Conservation (phyloP, 148 eudicot genomes). For the Bassia scoparia region DNA sequence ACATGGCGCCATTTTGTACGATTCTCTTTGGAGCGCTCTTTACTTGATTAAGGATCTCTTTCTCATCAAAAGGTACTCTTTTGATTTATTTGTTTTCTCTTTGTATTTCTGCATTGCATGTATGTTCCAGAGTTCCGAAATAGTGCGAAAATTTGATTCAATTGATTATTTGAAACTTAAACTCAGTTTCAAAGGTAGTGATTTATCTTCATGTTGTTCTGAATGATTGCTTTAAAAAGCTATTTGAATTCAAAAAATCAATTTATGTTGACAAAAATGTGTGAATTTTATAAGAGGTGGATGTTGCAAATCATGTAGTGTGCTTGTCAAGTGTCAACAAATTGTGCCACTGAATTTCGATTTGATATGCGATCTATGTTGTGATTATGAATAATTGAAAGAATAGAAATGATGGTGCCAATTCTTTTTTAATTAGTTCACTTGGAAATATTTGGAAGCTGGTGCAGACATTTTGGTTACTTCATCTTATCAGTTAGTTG, state of each 20-base stretch:
- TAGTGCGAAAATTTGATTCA: too few species aligned
- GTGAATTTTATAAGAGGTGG: neutral
- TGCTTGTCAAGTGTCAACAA: too few species aligned
- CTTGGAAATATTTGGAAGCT: conserved; percentile 83
- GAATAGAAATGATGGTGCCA: too few species aligned
- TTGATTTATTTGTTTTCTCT: neutral
- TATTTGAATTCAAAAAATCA: neutral
- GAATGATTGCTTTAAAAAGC: too few species aligned
- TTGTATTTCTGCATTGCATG: too few species aligned
- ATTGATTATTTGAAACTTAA: too few species aligned
- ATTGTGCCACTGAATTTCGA: too few species aligned
- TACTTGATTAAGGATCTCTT: conserved; percentile 63
- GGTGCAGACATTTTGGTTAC: conserved; percentile 78
- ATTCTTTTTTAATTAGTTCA: conserved; percentile 51
- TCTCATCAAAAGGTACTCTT: conserved; percentile 54
- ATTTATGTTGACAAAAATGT: neutral
- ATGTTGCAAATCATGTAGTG: too few species aligned
- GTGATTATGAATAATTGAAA: neutral
- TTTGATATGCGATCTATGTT: neutral
- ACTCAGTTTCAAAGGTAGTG: too few species aligned
- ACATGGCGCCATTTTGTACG: conserved; percentile 66
- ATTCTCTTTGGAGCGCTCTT: conserved; percentile 76
- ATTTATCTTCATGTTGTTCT: too few species aligned
- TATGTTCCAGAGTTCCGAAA: too few species aligned
- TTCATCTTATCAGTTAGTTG: conserved; percentile 81